These are phyloP conservation scores for Boletus semigastroideus DNA, from an alignment of 1,284 basidiomycete species.

Conservation along the genomic window DNA sequence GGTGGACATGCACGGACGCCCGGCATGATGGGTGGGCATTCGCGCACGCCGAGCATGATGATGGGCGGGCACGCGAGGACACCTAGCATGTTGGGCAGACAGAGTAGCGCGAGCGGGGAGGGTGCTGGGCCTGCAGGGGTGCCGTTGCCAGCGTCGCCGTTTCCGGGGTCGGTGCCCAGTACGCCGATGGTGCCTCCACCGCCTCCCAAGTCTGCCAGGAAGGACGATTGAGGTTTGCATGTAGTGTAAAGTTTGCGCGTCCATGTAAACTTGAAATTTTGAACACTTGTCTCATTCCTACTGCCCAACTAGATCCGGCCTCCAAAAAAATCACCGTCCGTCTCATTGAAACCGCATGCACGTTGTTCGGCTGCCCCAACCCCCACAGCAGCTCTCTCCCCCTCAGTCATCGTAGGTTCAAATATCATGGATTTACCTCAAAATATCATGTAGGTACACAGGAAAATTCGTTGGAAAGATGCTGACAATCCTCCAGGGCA, in stretches of 20 bases:
- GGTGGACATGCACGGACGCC: slow-evolving; percentile 6
- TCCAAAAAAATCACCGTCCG: too few relatives aligned
- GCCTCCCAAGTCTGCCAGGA: slow-evolving; percentile 36
- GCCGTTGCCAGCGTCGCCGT: slow-evolving; percentile 22
- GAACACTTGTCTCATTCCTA: not conserved
- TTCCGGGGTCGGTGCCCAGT: slow-evolving; percentile 18
- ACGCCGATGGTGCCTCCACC: slow-evolving; percentile 18
- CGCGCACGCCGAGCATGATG: slow-evolving; percentile 9
- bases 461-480: not conserved
- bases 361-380: too few relatives aligned
- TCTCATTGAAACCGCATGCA: too few relatives aligned
- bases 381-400: not conserved
- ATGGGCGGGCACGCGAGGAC: slow-evolving; percentile 11
- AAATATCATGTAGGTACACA: not conserved
- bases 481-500: not conserved
- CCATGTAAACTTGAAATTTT: not conserved
- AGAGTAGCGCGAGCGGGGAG: slow-evolving; percentile 17
- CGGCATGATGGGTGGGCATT: slow-evolving; percentile 1
- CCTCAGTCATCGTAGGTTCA: not conserved
- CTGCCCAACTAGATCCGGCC: too few relatives aligned
- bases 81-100: slow-evolving; percentile 9
- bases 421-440: not conserved
- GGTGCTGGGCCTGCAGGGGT: slow-evolving; percentile 12
- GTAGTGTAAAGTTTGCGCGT: slow-evolving; percentile 2
- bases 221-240: slow-evolving; percentile 40